Base-by-base conservation (phyloP, 176 grass and related monocot species). In the Eragrostis nindensis region DNA sequence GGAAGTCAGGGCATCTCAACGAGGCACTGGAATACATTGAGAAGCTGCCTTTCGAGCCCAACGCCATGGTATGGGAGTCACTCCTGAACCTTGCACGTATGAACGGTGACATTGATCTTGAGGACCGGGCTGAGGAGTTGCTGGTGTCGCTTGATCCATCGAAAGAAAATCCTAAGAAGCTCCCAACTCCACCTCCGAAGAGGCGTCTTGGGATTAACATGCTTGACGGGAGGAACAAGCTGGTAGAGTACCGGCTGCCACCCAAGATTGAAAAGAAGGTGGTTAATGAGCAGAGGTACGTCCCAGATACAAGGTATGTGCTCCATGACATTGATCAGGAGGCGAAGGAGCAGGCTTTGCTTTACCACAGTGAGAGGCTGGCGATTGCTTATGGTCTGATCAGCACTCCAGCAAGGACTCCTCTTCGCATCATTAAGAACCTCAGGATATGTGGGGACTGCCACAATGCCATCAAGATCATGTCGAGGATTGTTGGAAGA, bases 391-490 rank as follows among this genome's bases (percentile, higher is more conserved):
- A 93, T 65, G 88, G 94, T 14, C 77, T 93, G 63, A 97, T 97
- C 26, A 97, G 94, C 87, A 97, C 94, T 30, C 94, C 94, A 0
- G 90, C 94, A 6, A 93, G 94, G 79, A 93, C 94, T 12, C 94
- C 94, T 0, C 91, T 97, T 64, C 88, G 90, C 42, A 93, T 97
- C 62, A 97, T 93, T 77, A 97, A 97, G 80, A 93, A 93, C 87
- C 89, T 97, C 32, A 91, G 94, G 83, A 93, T 97, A 21, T 97
- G 94, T 3, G 94, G 94, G 1, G 94, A 97, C 82, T 97, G 94
- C 76, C 94, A 97, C 77, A 97, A 97, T 75, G 94, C 94, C 3
- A 97, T 97, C 74, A 93, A 93, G 86, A 93, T 97, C 48, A 97
- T 93, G 90, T 97, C 94, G 10, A 97, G 87, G 74, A 97, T 97